Conservation (phyloP, 208 protist genomes). For the Leishmania major region DNA sequence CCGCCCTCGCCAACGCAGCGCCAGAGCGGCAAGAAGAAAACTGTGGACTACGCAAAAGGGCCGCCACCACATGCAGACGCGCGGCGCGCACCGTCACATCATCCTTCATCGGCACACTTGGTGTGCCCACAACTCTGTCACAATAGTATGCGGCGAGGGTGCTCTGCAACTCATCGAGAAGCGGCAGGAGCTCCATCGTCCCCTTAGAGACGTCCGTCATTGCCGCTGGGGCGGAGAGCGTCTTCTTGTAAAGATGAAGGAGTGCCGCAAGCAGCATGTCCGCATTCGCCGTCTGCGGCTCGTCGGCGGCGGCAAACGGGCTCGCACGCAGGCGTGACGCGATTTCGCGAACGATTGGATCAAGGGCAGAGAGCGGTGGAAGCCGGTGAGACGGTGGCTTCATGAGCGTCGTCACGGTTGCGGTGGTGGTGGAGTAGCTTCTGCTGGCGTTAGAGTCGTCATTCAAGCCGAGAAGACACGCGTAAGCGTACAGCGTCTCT, state of each 20-base stretch:
- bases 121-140: neutral
- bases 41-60: neutral
- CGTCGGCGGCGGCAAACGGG: neutral
- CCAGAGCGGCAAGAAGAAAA: neutral
- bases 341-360: conserved; percentile 1
- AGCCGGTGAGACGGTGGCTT: neutral
- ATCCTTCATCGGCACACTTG: neutral
- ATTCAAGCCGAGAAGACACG: neutral
- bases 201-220: neutral
- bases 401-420: neutral
- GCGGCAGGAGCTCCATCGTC: neutral
- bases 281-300: neutral
- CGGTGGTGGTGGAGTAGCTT: neutral
- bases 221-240: neutral
- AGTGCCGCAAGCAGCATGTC: conserved; percentile 13
- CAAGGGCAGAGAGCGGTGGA: neutral
- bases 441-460: neutral
- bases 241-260: neutral
- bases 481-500: conserved; percentile 22
- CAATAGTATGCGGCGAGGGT: neutral
- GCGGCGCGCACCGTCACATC: conserved; percentile 6
- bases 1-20: neutral
- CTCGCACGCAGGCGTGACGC: neutral
- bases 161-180: conserved; percentile 2
- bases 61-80: conserved; percentile 8